These are phyloP conservation scores for Fraxinus americana DNA, from an alignment of 257 asterid species.

Conservation along the genomic window DNA sequence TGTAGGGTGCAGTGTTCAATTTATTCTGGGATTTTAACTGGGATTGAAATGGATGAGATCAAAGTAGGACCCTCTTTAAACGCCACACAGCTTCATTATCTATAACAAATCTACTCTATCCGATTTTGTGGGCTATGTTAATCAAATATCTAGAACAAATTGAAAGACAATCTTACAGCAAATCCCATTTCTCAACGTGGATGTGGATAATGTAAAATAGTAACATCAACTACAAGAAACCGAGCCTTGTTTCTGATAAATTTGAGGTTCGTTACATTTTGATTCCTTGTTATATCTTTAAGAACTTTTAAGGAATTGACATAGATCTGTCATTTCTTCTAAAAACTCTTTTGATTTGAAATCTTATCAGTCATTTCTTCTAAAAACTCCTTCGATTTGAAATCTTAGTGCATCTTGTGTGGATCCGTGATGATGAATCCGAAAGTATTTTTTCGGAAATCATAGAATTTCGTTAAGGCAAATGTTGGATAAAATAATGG, in stretches of 20 bases:
- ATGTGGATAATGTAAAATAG: background rate
- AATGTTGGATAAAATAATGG: too few relatives aligned
- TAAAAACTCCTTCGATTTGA: background rate
- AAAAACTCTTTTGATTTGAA: background rate
- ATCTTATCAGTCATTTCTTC: too few relatives aligned
- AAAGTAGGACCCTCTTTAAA: constrained; percentile 34
- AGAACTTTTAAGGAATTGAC: too few relatives aligned
- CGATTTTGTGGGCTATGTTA: constrained; percentile 2
- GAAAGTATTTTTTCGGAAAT: too few relatives aligned
- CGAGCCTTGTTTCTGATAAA: too few relatives aligned
- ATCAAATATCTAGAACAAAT: background rate
- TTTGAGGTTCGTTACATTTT: too few relatives aligned
- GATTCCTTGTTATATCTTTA: background rate
- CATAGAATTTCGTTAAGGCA: too few relatives aligned
- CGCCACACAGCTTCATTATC: background rate
- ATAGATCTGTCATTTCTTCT: too few relatives aligned
- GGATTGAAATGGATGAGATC: constrained; percentile 25
- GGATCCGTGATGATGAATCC: too few relatives aligned
- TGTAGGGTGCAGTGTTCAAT: background rate
- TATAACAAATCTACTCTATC: background rate
- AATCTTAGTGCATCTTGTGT: too few relatives aligned
- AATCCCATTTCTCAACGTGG: background rate
- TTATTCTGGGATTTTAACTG: background rate
- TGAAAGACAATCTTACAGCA: background rate
- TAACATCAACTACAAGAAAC: background rate